Conservation (phyloP, 2,329 filamentous ascomycete species). For the Aspergillus sclerotialis region DNA sequence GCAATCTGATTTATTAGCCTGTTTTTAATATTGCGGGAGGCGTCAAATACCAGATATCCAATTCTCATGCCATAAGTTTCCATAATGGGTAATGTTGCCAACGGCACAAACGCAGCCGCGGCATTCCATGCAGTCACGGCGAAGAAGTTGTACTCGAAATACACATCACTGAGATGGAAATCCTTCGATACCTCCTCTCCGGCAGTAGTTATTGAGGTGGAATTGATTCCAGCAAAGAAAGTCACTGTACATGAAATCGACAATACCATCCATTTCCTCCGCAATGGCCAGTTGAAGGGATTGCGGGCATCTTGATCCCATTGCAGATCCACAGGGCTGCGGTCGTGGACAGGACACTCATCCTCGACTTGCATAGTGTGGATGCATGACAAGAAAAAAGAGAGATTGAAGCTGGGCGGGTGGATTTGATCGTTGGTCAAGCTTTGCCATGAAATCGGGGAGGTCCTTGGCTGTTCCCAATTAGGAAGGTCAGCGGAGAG, state of each 20-base stretch:
- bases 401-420: not conserved
- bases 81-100: constrained; percentile 13
- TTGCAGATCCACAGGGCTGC: not conserved
- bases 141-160: constrained; percentile 15
- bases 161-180: constrained; percentile 8
- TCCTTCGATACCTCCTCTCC: constrained; percentile 8
- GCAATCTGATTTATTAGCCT: not conserved
- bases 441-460: not conserved
- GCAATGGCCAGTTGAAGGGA: constrained; percentile 13
- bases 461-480: not conserved
- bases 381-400: not conserved
- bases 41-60: constrained; percentile 7
- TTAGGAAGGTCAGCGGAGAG: not conserved
- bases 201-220: constrained; percentile 14
- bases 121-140: constrained; percentile 14
- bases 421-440: not conserved
- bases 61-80: constrained; percentile 13
- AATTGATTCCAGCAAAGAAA: constrained; percentile 14
- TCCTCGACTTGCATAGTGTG: not conserved
- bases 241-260: constrained; percentile 11
- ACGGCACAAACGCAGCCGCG: constrained; percentile 11
- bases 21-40: not conserved
- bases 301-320: constrained; percentile 11
- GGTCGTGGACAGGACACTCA: not conserved
- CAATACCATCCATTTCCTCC: constrained; percentile 13